Evolutionary conservation across 805 yeast species (phyloP).

Genomic region (Zygoascus bituminiphila): DNA sequence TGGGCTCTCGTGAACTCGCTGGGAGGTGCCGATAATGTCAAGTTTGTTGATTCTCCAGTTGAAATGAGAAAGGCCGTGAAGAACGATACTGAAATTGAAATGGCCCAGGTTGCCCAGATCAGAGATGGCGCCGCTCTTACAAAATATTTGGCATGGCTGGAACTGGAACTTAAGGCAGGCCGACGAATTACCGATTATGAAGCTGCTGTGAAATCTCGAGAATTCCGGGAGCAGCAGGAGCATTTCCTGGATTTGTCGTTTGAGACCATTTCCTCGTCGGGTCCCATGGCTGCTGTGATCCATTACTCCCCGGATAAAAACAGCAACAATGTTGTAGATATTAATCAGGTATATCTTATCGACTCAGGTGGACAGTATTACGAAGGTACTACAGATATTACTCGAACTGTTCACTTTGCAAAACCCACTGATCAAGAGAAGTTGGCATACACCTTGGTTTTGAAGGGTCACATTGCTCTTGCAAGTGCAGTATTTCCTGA

Average conservation of each 20-base stretch:
- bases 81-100: slow-evolving; percentile 60
- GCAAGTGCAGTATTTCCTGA: slow-evolving; percentile 74
- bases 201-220: slow-evolving; percentile 47
- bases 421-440: slow-evolving; percentile 50
- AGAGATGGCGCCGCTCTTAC: slow-evolving; percentile 76
- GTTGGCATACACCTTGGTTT: slow-evolving; percentile 70
- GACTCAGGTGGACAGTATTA: slow-evolving; percentile 90
- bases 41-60: slow-evolving; percentile 49
- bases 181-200: slow-evolving; percentile 46
- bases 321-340: slow-evolving; percentile 52
- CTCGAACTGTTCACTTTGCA: slow-evolving; percentile 72
- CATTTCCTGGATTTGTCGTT: slow-evolving; percentile 53
- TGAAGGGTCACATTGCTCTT: slow-evolving; percentile 85
- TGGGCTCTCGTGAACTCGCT: slow-evolving; percentile 60
- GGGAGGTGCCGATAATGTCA: slow-evolving; percentile 34
- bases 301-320: slow-evolving; percentile 61
- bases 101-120: slow-evolving; percentile 67
- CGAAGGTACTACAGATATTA: slow-evolving; percentile 95
- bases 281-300: slow-evolving; percentile 68
- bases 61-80: slow-evolving; percentile 66
- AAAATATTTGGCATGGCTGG: slow-evolving; percentile 77
- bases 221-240: slow-evolving; percentile 32
- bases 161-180: slow-evolving; percentile 40
- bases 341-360: slow-evolving; percentile 58
- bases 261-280: slow-evolving; percentile 67